Base-by-base conservation (phyloP, 176 grass and related monocot species). In the Avena sativa region DNA sequence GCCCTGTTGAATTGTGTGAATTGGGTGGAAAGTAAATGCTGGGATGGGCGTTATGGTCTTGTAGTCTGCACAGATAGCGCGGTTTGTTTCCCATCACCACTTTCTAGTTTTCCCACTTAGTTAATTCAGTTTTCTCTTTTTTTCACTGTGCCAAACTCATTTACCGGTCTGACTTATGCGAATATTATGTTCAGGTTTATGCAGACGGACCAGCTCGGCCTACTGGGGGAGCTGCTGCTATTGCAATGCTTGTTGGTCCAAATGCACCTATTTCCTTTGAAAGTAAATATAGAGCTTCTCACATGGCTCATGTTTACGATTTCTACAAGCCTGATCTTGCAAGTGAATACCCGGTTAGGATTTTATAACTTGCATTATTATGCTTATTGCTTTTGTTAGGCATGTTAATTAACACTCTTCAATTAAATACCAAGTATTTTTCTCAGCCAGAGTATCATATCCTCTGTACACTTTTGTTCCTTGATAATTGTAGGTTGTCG, bases 1-100 rank as follows among this genome's bases (percentile, higher is more conserved):
- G 94, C 97, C 21, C 85, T 99, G 59, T 90, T 96, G 60, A 99
- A 99, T 60, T 99, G 97, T 81, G 92, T 96, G 44, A 99, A 96
- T 70, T 99, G 94, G 97, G 97, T 99, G 7, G 94, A 99, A 87
- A 99, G 97, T 87, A 94, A 44, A 63, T 99, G 92, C 60, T 99
- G 94, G 94, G 94, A 99, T 81, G 97, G 94, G 2, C 97, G 97
- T 11, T 94, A 91, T 52, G 97, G 97, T 14, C 92, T 99, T 68
- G 97, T 94, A 87, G 94, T 99, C 84, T 99, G 97, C 85, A 94
- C 97, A 78, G 97, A 99, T 82, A 99, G 94, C 84, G 94, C 94
- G 83, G 97, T 99, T 81, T 81, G 92, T 79, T 40, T 32, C 67
- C 71, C 12, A 53, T 40, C 85, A 46, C 74, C 10, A 28, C 20